A percentile compares a stretch with the other conserved stretches of the same genome.
Conservation (phyloP, 352 stramenopile genomes). For the Phytopythium mirpurense region DNA sequence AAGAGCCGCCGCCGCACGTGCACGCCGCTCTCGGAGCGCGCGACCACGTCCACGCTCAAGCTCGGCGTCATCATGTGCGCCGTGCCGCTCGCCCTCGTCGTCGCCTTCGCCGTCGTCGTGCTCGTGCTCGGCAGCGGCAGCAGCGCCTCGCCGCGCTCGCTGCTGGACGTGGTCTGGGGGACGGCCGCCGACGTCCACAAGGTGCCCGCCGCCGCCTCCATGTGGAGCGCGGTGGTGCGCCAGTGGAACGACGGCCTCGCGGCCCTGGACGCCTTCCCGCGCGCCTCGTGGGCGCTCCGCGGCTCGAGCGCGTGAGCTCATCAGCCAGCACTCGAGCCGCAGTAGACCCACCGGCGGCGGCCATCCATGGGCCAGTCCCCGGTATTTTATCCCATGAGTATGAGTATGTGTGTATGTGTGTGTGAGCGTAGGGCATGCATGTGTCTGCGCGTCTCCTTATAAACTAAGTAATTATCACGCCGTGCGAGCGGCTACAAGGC, state of each 20-base stretch:
- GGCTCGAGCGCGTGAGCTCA: background rate
- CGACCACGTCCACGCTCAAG: constrained; percentile 44
- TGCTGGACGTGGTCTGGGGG: constrained; percentile 10
- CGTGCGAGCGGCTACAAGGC: background rate
- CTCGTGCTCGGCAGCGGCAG: constrained; percentile 30
- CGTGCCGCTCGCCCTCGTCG: constrained; percentile 50
- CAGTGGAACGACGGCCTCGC: constrained; percentile 8
- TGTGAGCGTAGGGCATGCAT: no score
- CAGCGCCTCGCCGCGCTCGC: constrained; percentile 8
- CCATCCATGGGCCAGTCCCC: no score
- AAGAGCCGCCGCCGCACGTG: constrained; percentile 30
- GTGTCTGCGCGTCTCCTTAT: background rate
- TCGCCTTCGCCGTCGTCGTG: constrained; percentile 55
- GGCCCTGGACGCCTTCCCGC: constrained; percentile 4
- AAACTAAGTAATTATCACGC: constrained; percentile 5
- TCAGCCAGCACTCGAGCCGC: no score
- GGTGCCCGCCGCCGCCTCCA: background rate
- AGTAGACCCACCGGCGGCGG: background rate
- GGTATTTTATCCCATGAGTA: background rate
- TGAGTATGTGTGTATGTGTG: background rate
- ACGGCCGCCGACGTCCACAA: background rate
- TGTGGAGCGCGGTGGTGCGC: constrained; percentile 11
- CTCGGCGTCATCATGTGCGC: constrained; percentile 66
- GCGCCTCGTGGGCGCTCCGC: constrained; percentile 7
- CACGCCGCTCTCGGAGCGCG: constrained; percentile 28